A percentile compares a stretch with the other conserved stretches of the same genome.
phyloP scores from a whole-genome alignment of 306 rosid genomes.

The Erythrophleum fordii region DNA sequence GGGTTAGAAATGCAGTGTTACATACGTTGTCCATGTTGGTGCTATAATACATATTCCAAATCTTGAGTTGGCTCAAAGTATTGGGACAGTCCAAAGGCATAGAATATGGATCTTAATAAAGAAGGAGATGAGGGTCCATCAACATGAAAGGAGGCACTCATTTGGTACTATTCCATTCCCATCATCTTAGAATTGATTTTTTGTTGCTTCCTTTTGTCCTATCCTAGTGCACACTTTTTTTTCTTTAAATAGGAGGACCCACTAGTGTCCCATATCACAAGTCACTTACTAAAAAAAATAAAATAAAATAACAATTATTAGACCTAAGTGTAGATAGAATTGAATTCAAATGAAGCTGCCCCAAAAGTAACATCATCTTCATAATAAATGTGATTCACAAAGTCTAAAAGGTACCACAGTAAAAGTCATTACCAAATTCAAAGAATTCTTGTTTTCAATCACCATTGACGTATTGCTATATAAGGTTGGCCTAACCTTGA shows the following conservation, averaged over 20 bases:
- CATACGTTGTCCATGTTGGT: slow-evolving; percentile 58
- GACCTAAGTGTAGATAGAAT: slow-evolving; percentile 44
- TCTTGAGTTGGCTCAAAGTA: slow-evolving; percentile 45
- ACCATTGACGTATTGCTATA: slow-evolving; percentile 40
- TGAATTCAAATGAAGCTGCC: slow-evolving; percentile 39
- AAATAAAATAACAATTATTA: slow-evolving; percentile 30
- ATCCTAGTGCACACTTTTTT: slow-evolving; percentile 47
- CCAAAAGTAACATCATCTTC: slow-evolving; percentile 49
- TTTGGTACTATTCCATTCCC: slow-evolving; percentile 44
- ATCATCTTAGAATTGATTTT: slow-evolving; percentile 71
- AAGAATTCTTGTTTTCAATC: slow-evolving; percentile 39
- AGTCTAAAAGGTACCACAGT: slow-evolving; percentile 47
- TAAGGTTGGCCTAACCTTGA: slow-evolving; percentile 45
- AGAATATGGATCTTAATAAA: slow-evolving; percentile 65
- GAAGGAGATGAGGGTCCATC: slow-evolving; percentile 45
- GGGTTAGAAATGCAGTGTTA: slow-evolving; percentile 55
- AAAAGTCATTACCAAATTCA: slow-evolving; percentile 41
- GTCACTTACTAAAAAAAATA: slow-evolving; percentile 32
- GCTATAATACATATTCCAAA: slow-evolving; percentile 56
- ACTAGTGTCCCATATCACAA: slow-evolving; percentile 47
- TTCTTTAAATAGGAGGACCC: slow-evolving; percentile 48
- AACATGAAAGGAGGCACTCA: slow-evolving; percentile 70
- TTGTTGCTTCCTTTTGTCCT: slow-evolving; percentile 66
- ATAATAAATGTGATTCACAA: slow-evolving; percentile 48
- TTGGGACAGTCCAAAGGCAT: slow-evolving; percentile 61